Base-by-base conservation (phyloP, 352 stramenopile genomes). In the Thalassiosira mediterranea region DNA sequence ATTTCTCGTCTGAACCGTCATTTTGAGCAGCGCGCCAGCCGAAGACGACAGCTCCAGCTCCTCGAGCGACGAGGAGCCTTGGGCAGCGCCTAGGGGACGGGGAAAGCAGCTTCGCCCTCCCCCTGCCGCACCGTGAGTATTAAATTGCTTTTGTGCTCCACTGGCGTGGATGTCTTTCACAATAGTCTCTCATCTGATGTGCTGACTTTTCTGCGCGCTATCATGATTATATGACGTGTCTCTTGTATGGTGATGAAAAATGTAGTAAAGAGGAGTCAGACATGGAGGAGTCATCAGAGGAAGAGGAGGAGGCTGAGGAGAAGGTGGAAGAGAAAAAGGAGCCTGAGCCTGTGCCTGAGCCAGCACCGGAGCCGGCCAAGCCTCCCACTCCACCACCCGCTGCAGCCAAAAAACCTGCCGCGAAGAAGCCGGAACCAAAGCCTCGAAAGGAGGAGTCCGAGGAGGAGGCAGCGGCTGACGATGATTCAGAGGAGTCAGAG, bases 211-310 rank as follows among this genome's bases (percentile, higher is more conserved):
- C 10, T 44, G 10, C 37, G 37, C 37, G 37, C 10, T 15, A 44
- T n/a, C 37, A n/a, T n/a, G 37, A 44, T 44, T 15, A 15, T 15
- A 15, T n/a, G n/a, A 44, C 37, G n/a, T n/a, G n/a, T n/a, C n/a
- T n/a, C n/a, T n/a, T n/a, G n/a, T n/a, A n/a, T n/a, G n/a, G n/a
- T n/a, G 8, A 44, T n/a, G 37, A 10, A 44, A 76, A 66, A 31
- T 51, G 37, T 17, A 71, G 77, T 13, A 82, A 83, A 32, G 32
- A 79, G 51, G 73, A 84, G 46, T 76, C 76, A n/a, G 79, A 88
- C 8, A 81, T 84, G 49, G 81, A 90, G 3, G 72, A 80, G 63
- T 81, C 72, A 32, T 63, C 60, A 10, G 60, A 60, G 40, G 75
- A 79, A 47, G 73, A 79, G 17, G 67, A 75, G 23, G 71, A 78